Base-by-base conservation (phyloP, 192 early-diverging fungal genomes). In the Backusella mclennaniae region DNA sequence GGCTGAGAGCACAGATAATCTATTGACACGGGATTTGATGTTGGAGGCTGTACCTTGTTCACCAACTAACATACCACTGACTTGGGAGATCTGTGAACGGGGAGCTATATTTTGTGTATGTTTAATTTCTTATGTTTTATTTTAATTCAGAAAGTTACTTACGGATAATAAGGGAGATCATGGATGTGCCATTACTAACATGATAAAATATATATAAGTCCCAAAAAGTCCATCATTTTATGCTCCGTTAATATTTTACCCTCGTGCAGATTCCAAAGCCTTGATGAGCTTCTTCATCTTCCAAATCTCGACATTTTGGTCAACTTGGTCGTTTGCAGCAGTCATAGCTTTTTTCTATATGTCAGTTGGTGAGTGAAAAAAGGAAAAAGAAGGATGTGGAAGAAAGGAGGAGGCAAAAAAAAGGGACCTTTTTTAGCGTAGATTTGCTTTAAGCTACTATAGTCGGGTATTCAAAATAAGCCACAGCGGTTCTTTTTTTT, bases 241-340 rank as follows among this genome's bases (percentile, higher is more conserved):
- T 12, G 8, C n/a, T 59, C 53, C 53, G 53, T 59, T 59, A 12
- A 11, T 23, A 9, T 35, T 68, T 76, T 89, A 93, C 91, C 98
- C 98, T 80, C 95, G 87, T 4, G 98, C 98, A 38, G 90, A 89
- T 69, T 95, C 92, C 79, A 99, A 86, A 75, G 93, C 90, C 91
- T 99, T 98, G 87, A 99, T 97, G 82, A 98, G 90, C 87, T 93
- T 95, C 91, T 98, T 98, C 86, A 97, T 94, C 91, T 98, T 98
- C 96, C 96, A 98, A 73, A 97, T 90, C 88, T 96, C 93, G 69
- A 98, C 91, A 82, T 98, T 96, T 80, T 95, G 87, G 26, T 63
- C 56, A 26, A 63, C 56, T 63, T 63, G 56, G 7, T 63, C 26
- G 56, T 63, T 29, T 63, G 23, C 26, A 63, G 56, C 26, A 29